phyloP scores from a whole-genome alignment of 1,139 yeast species.

The Sugiyamaella xylanicola region DNA sequence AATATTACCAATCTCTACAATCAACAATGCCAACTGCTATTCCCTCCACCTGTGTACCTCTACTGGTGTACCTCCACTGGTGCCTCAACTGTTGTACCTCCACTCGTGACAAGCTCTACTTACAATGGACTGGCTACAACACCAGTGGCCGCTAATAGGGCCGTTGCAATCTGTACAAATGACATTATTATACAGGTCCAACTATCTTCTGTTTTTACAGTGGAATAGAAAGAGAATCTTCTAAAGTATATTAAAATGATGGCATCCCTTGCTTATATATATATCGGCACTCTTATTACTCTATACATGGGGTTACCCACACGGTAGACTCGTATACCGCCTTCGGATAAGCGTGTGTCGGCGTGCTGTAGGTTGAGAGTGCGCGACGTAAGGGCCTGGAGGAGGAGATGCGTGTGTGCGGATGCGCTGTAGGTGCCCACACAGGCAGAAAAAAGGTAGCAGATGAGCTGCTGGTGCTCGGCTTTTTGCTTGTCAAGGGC shows the following conservation, averaged over 20 bases:
- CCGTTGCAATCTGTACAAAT: conserved; percentile 3
- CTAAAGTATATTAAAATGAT: not conserved
- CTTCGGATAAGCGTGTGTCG: not conserved
- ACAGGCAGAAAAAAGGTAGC: too few species aligned
- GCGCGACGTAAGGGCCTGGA: not conserved
- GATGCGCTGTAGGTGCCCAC: too few species aligned
- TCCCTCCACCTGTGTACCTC: too few species aligned
- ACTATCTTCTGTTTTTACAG: not conserved
- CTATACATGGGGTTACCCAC: not conserved
- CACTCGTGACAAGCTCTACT: too few species aligned
- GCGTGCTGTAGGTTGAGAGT: not conserved
- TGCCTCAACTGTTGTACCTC: too few species aligned
- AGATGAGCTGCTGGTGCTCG: not conserved
- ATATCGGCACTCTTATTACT: not conserved
- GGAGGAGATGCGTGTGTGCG: not conserved
- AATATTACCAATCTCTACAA: not conserved
- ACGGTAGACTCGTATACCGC: not conserved
- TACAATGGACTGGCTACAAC: conserved; percentile 16
- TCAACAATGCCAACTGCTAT: too few species aligned
- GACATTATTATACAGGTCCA: conserved; percentile 1
- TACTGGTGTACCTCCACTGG: too few species aligned
- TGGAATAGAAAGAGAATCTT: not conserved
- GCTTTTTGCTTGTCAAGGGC: not conserved
- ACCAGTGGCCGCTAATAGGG: conserved; percentile 1
- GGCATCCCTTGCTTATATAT: not conserved